A percentile compares a stretch with the other conserved stretches of the same genome.
phyloP scores from a whole-genome alignment of 2,329 filamentous ascomycete species.

The Aureobasidium lini region DNA sequence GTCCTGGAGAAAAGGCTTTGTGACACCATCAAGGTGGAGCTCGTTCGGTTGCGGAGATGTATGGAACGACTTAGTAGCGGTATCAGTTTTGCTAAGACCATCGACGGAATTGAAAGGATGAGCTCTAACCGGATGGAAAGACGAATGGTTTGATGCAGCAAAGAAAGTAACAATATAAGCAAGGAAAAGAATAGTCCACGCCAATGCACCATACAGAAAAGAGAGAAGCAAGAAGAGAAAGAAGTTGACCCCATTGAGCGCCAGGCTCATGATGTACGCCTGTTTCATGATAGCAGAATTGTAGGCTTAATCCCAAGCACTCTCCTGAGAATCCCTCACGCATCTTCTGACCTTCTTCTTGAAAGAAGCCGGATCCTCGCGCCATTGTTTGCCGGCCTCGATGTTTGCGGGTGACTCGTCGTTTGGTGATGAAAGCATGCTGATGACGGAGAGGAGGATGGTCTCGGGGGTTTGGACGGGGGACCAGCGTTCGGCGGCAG shows the following conservation, averaged over 20 bases:
- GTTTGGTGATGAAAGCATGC: conserved; percentile 85
- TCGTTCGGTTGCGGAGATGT: too few relatives aligned
- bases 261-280: not conserved
- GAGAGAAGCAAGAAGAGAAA: not conserved
- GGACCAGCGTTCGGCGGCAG: conserved; percentile 82
- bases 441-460: conserved; percentile 86
- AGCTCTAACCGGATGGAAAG: too few relatives aligned
- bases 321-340: conserved; percentile 71
- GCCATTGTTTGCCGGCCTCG: conserved; percentile 81
- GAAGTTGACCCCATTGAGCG: not conserved
- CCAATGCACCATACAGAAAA: conserved; percentile 2
- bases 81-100: too few relatives aligned
- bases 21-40: too few relatives aligned
- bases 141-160: too few relatives aligned
- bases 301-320: conserved; percentile 25
- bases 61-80: too few relatives aligned
- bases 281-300: not conserved
- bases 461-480: conserved; percentile 94
- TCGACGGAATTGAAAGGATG: too few relatives aligned
- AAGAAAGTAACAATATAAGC: not conserved
- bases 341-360: conserved; percentile 68
- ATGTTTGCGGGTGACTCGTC: conserved; percentile 94
- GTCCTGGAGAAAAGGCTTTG: too few relatives aligned
- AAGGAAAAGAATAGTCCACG: not conserved
- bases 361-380: conserved; percentile 74